A percentile compares a stretch with the other conserved stretches of the same genome.
Conservation (phyloP, 164 flowering plant genomes). For the Echeveria elegans region DNA sequence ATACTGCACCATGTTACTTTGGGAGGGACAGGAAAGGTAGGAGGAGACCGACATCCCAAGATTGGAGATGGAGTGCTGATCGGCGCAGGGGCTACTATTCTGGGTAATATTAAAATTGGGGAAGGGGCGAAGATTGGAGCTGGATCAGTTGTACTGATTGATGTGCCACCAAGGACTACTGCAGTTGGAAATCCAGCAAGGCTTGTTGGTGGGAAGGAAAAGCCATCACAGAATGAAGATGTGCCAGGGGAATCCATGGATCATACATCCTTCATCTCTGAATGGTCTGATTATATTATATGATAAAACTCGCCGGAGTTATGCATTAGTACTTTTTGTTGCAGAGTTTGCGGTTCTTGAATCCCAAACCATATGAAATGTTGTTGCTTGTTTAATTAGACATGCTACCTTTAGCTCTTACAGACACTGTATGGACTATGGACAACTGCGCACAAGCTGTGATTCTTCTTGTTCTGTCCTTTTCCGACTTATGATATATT, state of each 20-base stretch:
- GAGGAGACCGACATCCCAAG: constrained; percentile 58
- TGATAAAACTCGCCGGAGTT: constrained; percentile 8
- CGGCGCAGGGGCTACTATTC: constrained; percentile 47
- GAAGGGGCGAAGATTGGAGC: constrained; percentile 69
- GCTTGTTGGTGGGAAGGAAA: constrained; percentile 54
- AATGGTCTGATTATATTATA: constrained; percentile 62
- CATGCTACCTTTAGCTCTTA: neutral
- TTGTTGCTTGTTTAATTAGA: neutral
- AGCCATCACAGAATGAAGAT: constrained; percentile 35
- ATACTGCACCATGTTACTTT: constrained; percentile 58
- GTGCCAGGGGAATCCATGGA: constrained; percentile 68
- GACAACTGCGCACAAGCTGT: neutral
- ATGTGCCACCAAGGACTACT: constrained; percentile 56
- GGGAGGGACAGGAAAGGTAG: constrained; percentile 54
- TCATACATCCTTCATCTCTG: constrained; percentile 54
- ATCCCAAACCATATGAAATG: neutral
- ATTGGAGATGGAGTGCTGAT: constrained; percentile 54
- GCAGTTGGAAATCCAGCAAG: constrained; percentile 66
- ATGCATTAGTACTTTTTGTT: neutral
- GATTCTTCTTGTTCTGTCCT: neutral
- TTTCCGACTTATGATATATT: neutral
- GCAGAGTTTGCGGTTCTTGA: too few species aligned
- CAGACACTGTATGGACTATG: neutral
- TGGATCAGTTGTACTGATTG: constrained; percentile 52
- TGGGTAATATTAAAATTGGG: constrained; percentile 50